A percentile compares a stretch with the other conserved stretches of the same genome.
These are phyloP conservation scores for Rubia tinctorum DNA, from an alignment of 305 asterid genomes.

Conservation along the genomic window DNA sequence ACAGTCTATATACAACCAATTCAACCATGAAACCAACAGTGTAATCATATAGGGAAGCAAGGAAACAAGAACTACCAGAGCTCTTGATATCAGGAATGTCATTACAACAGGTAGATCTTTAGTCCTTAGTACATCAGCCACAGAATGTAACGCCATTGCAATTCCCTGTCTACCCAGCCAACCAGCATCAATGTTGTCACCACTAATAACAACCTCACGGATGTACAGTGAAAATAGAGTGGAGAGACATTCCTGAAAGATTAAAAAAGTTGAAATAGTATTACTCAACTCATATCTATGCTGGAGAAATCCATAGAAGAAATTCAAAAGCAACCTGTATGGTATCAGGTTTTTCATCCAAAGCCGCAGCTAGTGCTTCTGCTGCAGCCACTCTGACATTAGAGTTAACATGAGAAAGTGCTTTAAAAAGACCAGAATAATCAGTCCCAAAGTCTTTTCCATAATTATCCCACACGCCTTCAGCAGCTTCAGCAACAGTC, in stretches of 20 bases:
- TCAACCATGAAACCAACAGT: background rate
- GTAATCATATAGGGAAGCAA: background rate
- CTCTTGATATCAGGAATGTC: conserved; percentile 97
- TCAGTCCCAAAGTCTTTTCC: conserved; percentile 88
- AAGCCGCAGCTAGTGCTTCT: conserved; percentile 97
- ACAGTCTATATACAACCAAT: background rate
- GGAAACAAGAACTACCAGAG: conserved; percentile 58
- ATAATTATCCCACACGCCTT: conserved; percentile 90
- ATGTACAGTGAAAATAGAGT: conserved; percentile 83
- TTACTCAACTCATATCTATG: conserved; percentile 10
- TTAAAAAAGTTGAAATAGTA: conserved; percentile 24
- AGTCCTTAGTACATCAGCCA: conserved; percentile 90
- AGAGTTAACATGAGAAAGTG: conserved; percentile 84
- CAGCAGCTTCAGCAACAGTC: conserved; percentile 94
- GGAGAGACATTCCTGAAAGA: conserved; percentile 80
- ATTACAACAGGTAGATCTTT: conserved; percentile 98
- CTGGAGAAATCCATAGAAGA: conserved; percentile 14
- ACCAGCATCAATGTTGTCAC: conserved; percentile 59
- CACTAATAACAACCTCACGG: conserved; percentile 68
- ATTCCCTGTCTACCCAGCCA: conserved; percentile 99
- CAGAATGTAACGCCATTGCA: conserved; percentile 80
- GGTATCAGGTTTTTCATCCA: conserved; percentile 96
- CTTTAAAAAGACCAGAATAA: conserved; percentile 79
- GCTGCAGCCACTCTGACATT: conserved; percentile 95
- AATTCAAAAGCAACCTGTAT: conserved; percentile 57